Base-by-base conservation (phyloP, 345 rosid genomes). In the Eucalyptus pauciflora region DNA sequence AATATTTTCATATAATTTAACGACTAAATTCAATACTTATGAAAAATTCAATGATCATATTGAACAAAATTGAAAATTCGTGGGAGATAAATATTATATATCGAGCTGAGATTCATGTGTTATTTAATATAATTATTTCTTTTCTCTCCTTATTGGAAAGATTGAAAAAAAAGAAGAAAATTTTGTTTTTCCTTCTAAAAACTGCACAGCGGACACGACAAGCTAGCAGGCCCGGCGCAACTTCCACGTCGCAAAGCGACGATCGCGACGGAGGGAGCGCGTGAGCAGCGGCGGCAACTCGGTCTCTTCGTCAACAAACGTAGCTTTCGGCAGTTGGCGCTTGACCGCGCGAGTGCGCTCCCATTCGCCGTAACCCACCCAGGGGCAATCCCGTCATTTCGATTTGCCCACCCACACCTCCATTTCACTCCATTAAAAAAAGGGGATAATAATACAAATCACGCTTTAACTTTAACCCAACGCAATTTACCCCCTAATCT, bases 21-120 rank as follows among this genome's bases (percentile, higher is more conserved):
- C 0, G 5, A 64, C 0, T 31, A n/a, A 14, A n/a, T n/a, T 64
- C 2, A 13, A 64, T 14, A 64, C 6, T 7, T n/a, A n/a, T 0
- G 0, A 4, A 13, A 62, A 64, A 13, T 29, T n/a, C 2, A 4
- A 4, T 0, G 1, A 67, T 0, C 7, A 8, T 8, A 31, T 31
- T 8, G 2, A 67, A 67, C n/a, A 16, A 15, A 67, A 67, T 8
- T 67, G 11, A 37, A 71, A 71, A 1, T 71, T 71, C 4, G 37
- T 33, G 37, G 37, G 37, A 33, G 11, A 17, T 3, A 1, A 2
- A 17, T 3, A 33, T 33, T 69, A 6, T 20, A 33, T 3, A 9
- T 33, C 5, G 3, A 16, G 7, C 5, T 4, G 18, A 67, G 20
- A 8, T 16, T 67, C 7, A 16, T 4, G 20, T 0, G 5, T 8